Base-by-base conservation (phyloP, 345 rosid species). In the Camelina laxa region DNA sequence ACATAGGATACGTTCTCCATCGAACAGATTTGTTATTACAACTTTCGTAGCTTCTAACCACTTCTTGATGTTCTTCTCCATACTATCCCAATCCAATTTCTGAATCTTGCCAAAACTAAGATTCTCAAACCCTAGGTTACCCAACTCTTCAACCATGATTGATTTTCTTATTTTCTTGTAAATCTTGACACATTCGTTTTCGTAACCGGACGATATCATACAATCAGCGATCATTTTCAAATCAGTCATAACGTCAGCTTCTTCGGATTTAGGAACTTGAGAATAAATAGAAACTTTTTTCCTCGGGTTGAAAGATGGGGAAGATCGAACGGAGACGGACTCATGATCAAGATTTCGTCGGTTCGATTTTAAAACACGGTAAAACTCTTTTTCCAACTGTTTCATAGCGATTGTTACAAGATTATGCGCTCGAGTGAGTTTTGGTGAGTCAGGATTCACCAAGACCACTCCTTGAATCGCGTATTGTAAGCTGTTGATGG, bases 171-270 rank as follows among this genome's bases (percentile, higher is more conserved):
- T 81, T 12, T 82, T 67, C 51, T 74, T 83, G 84, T 95, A 95
- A 0, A 83, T 75, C 30, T 62, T 69, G 31, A 87, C 38, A 55
- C 97, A 95, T 73, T 95, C 97, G 75, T 85, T 82, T 15, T 81
- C 83, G 38, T 87, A 87, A 4, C 99, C 99, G 1, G 87, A 74
- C 7, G 79, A 59, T 54, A 95, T 87, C 99, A 95, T 95, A 76
- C 99, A 90, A 19, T 95, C 96, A 5, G 97, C 97, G 12, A 95
- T 87, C 47, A 85, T 70, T 70, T 79, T 85, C 63, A 95, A 78
- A 68, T 92, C 93, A 7, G 84, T 77, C 91, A 96, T 86, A 11
- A 80, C 87, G 19, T 81, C 67, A 5, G 70, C 44, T 14, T 70
- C 61, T 73, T 76, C 68, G 49, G 82, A 57, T 31, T 22, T 77